phyloP scores from a whole-genome alignment of 169 alveolate genomes.

The Plasmodium vivax region DNA sequence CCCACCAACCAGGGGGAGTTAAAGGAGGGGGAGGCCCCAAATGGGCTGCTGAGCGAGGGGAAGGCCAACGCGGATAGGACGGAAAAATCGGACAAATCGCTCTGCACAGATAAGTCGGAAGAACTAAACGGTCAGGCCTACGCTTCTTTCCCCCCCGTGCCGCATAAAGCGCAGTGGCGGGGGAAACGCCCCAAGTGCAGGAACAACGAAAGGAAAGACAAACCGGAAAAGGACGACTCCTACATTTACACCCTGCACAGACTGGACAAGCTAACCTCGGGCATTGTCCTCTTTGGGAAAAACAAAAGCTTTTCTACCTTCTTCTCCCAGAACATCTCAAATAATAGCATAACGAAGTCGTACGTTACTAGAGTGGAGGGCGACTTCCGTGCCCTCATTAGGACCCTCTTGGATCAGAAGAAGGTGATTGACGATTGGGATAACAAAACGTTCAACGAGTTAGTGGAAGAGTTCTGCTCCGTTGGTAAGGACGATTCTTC shows the following conservation, averaged over 20 bases:
- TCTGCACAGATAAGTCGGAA: neutral
- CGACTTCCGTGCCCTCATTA: constrained; percentile 75
- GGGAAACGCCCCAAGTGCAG: neutral
- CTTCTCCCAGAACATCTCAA: constrained; percentile 75
- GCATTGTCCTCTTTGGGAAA: constrained; percentile 82
- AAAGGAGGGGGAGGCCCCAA: neutral
- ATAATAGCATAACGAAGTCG: constrained; percentile 76
- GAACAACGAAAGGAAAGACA: neutral
- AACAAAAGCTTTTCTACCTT: constrained; percentile 77
- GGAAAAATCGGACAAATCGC: too few relatives aligned
- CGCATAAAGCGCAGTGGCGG: neutral
- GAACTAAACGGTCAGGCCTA: neutral
- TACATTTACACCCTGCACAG: constrained; percentile 80
- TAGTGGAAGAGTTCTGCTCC: neutral
- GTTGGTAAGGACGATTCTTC: neutral
- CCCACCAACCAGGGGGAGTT: neutral
- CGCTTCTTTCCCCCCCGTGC: neutral
- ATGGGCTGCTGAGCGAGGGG: neutral
- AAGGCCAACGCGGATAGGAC: too few relatives aligned
- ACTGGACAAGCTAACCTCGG: constrained; percentile 84
- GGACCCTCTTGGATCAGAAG: neutral
- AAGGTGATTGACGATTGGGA: neutral
- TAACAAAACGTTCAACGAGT: neutral
- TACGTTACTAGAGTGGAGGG: constrained; percentile 84
- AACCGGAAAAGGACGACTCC: constrained; percentile 12